Conservation (phyloP, 352 stramenopile genomes). For the Phytopythium oedochilum region DNA sequence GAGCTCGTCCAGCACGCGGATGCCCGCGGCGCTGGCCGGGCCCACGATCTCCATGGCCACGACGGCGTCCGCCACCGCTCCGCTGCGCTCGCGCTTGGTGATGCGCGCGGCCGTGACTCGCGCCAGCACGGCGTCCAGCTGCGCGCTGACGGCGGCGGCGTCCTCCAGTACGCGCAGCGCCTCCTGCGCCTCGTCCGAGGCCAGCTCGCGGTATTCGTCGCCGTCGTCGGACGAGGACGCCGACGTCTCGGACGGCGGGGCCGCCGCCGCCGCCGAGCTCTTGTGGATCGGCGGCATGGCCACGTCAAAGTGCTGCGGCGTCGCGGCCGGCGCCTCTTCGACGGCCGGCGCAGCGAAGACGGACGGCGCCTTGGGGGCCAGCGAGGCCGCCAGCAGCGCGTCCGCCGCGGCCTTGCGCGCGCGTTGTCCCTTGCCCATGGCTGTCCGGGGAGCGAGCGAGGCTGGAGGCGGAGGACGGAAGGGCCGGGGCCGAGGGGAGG, state of each 20-base stretch:
- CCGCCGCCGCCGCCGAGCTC: constrained; percentile 10
- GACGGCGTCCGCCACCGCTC: constrained; percentile 42
- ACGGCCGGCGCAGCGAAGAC: constrained; percentile 18
- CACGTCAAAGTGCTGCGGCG: constrained; percentile 10
- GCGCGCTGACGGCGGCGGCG: constrained; percentile 23
- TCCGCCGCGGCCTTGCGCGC: constrained; percentile 50
- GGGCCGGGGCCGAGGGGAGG: too few relatives aligned
- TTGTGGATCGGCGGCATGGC: constrained; percentile 12
- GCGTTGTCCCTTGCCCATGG: constrained; percentile 72
- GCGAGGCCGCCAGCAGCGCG: constrained; percentile 30
- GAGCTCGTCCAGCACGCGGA: constrained; percentile 45
- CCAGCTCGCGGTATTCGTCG: constrained; percentile 32
- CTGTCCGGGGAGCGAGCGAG: neutral
- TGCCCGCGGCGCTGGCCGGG: constrained; percentile 19
- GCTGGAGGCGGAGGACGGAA: too few relatives aligned
- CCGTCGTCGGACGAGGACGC: constrained; percentile 27
- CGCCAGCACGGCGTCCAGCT: constrained; percentile 34
- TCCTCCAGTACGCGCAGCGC: constrained; percentile 29
- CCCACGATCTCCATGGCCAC: constrained; percentile 39
- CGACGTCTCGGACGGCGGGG: constrained; percentile 20
- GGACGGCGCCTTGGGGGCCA: constrained; percentile 28
- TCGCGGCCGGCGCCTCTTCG: constrained; percentile 10
- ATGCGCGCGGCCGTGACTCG: constrained; percentile 30
- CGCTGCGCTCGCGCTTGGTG: constrained; percentile 31
- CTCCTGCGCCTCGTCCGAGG: constrained; percentile 38